Base-by-base conservation (phyloP, 1,284 basidiomycete genomes). In the Puccinia horiana region DNA sequence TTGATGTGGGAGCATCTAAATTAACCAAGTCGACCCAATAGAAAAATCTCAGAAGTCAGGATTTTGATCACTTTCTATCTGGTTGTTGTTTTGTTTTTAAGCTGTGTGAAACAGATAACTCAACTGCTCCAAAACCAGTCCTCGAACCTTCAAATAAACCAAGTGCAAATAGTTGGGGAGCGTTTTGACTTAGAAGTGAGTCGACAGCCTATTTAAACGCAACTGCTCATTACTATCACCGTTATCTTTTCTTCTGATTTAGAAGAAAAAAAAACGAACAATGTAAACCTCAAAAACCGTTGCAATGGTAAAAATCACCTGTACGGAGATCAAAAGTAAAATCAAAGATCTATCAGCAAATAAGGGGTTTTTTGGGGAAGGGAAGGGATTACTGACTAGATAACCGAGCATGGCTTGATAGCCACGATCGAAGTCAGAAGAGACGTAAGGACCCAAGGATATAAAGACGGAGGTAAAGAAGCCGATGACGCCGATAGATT, bases 281-380 rank as follows among this genome's bases (percentile, higher is more conserved):
- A 80, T 80, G 35, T 70, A 80, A 32, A 80, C 54, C 23, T 65
- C 65, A 42, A 80, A 80, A n/a, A 80, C 29, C 14, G 47, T 80
- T 1, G 77, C 77, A n/a, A 80, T 80, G 44, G 67, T 80, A 35
- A 80, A 80, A 23, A 80, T 80, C 16, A 80, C 29, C 76, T 78
- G 32, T 37, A 23, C 0, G 18, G 23, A 26, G 14, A 26, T 12
- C 11, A 8, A 52, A 74, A 42, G 67, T 42, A 20, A 56, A 56
- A 75, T 4, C n/a, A 63, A 16, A 18, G 2, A 47, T 44, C 40
- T 5, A 40, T 56, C 32, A 40, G 26, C 52, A 37, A 76, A 61
- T 58, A 63, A 52, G 26, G 49, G 32, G 47, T 49, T 20, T 12
- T n/a, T 26, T 23, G 32, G 9, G 58, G 37, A 32, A 76, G 37